Base-by-base conservation (phyloP, 202 grass and related monocot genomes). In the Setaria italica region DNA sequence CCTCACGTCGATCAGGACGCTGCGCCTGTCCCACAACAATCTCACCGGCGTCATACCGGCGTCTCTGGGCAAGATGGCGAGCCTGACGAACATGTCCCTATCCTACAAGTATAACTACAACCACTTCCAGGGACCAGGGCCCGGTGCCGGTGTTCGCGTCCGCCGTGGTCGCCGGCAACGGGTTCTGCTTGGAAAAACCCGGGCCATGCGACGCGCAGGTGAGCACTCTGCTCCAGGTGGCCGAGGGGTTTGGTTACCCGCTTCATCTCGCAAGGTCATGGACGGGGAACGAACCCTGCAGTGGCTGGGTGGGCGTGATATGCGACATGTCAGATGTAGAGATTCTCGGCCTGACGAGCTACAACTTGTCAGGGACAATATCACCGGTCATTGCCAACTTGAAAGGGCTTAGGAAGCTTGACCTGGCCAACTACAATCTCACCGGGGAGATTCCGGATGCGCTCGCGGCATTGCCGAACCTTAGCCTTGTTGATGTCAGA, bases 201-300 rank as follows among this genome's bases (percentile, higher is more conserved):
- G 29, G 25, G 29, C 70, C 70, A 7, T 73, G 70, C 70, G 14
- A 33, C 47, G 29, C 70, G 25, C 70, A 51, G 25, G 70, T 71
- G 68, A 47, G 68, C 68, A 8, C n/a, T 48, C 68, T 71, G n/a
- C 68, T 71, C 11, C n/a, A 15, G 43, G 68, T 48, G 42, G 43
- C 42, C 9, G 43, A 47, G 43, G 68, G 68, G 0, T 71, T 71
- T 7, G 68, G 43, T 2, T 71, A 71, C n/a, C 68, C 68, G 0
- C 5, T 47, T 7, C 1, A 21, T 20, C 67, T 69, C 5, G 19
- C 68, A 3, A 47, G n/a, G 11, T 3, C 68, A 25, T 71, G 68
- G 68, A 71, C 3, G 73, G 73, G 73, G 53, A 76, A 76, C 53
- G 10, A 76, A 19, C 34, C 53, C 6, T 76, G 73, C 53, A 7